Percentiles rank a stretch among this genome's conserved stretches.
These are phyloP conservation scores for Ambrosia trifida DNA, from an alignment of 129 eudicot species.

Conservation along the genomic window DNA sequence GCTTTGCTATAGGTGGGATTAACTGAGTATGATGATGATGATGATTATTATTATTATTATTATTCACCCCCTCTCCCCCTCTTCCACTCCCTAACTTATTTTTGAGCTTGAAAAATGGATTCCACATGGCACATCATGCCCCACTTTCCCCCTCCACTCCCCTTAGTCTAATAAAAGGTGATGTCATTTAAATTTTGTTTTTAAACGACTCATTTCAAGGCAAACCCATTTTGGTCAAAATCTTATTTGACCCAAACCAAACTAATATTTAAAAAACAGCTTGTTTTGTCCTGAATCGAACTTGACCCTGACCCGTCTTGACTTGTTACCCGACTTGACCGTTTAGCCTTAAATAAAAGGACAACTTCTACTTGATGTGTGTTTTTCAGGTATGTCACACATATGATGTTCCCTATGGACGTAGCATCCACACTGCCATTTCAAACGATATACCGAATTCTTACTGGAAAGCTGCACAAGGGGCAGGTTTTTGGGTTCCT, in stretches of 20 bases:
- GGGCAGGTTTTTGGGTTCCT: slow-evolving; percentile 76
- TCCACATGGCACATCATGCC: no score
- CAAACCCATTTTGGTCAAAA: not conserved
- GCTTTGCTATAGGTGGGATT: no score
- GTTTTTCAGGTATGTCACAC: slow-evolving; percentile 55
- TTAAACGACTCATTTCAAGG: not conserved
- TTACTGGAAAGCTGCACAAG: slow-evolving; percentile 40
- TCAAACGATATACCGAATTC: slow-evolving; percentile 54
- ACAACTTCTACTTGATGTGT: not conserved
- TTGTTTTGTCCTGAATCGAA: not conserved
- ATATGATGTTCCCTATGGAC: slow-evolving; percentile 78
- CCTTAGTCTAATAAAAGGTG: not conserved
- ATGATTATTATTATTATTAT: no score
- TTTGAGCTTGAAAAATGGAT: no score
- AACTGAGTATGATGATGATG: no score
- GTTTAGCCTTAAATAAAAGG: no score
- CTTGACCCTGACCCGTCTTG: not conserved
- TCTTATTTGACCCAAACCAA: not conserved
- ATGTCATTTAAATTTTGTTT: no score
- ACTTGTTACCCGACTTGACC: no score
- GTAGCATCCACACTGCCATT: slow-evolving; percentile 79
- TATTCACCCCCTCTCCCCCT: no score
- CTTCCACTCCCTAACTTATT: no score
- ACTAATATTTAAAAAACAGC: no score
- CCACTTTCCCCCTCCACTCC: no score